A percentile compares a stretch with the other conserved stretches of the same genome.
Conservation (phyloP, 164 flowering plant species). For the Kingdonia uniflora region DNA sequence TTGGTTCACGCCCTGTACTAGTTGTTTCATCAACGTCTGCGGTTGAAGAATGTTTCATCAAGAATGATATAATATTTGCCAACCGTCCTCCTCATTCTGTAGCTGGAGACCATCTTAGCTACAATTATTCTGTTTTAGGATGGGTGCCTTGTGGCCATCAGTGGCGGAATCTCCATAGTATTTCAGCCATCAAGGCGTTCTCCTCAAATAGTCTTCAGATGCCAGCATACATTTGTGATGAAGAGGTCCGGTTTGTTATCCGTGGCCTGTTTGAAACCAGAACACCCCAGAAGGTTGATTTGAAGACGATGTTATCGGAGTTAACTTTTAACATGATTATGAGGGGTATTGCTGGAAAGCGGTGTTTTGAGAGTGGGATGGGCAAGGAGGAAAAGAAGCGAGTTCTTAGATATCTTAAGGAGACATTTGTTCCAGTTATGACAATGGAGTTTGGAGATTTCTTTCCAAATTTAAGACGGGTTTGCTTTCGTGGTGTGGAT, state of each 20-base stretch:
- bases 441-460: constrained; percentile 15
- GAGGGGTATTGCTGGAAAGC: constrained; percentile 8
- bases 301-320: constrained; percentile 6
- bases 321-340: constrained; percentile 8
- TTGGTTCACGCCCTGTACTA: constrained; percentile 14
- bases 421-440: constrained; percentile 9
- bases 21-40: constrained; percentile 11
- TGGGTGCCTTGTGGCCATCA: constrained; percentile 13
- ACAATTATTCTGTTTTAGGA: constrained; percentile 6
- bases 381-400: constrained; percentile 15
- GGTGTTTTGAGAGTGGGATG: constrained; percentile 7
- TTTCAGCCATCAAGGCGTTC: constrained; percentile 11
- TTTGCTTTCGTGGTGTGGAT: constrained; percentile 13
- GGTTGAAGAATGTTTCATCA: constrained; percentile 22
- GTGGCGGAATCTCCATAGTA: constrained; percentile 16
- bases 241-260: constrained; percentile 8
- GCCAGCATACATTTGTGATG: constrained; percentile 1
- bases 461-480: constrained; percentile 20
- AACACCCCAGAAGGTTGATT: neutral
- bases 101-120: constrained; percentile 11
- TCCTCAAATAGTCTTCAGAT: constrained; percentile 8
- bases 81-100: constrained; percentile 24
- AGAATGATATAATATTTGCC: constrained; percentile 23
- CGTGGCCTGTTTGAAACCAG: neutral
- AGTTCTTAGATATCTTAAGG: constrained; percentile 11